phyloP scores from a whole-genome alignment of 192 early-diverging fungal species.

The Linnemannia zychae region DNA sequence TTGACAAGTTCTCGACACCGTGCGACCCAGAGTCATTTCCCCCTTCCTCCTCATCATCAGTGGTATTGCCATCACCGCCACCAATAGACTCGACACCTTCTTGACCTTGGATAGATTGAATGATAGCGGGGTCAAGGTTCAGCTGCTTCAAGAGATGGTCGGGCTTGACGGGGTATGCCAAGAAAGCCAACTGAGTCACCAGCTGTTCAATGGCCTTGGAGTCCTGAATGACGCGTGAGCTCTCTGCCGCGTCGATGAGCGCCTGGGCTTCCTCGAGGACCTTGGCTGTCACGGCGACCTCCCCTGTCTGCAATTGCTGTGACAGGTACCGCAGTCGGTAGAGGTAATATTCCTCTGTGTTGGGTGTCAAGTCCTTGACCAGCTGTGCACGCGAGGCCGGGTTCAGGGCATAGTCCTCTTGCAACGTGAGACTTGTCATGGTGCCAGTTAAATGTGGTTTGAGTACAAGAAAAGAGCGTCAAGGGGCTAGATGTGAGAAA shows the following conservation, averaged over 20 bases:
- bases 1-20: conserved; percentile 18
- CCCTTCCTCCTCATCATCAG: neutral
- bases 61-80: neutral
- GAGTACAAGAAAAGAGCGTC: neutral
- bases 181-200: conserved; percentile 28
- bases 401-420: conserved; percentile 49
- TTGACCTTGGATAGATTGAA: neutral
- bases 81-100: neutral
- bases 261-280: conserved; percentile 24
- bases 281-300: conserved; percentile 24
- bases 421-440: conserved; percentile 13
- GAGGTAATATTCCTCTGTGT: conserved; percentile 41
- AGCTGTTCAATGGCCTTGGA: conserved; percentile 9
- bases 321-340: conserved; percentile 28
- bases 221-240: conserved; percentile 16
- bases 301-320: conserved; percentile 33
- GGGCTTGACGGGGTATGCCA: conserved; percentile 44
- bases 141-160: conserved; percentile 30
- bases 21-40: neutral
- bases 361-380: conserved; percentile 26
- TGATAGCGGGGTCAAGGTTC: conserved; percentile 14
- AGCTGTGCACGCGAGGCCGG: conserved; percentile 28
- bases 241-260: conserved; percentile 20
- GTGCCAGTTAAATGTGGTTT: neutral
- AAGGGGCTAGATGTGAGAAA: neutral